These are phyloP conservation scores for Mallotus repandus DNA, from an alignment of 441 rosid species.

Conservation along the genomic window DNA sequence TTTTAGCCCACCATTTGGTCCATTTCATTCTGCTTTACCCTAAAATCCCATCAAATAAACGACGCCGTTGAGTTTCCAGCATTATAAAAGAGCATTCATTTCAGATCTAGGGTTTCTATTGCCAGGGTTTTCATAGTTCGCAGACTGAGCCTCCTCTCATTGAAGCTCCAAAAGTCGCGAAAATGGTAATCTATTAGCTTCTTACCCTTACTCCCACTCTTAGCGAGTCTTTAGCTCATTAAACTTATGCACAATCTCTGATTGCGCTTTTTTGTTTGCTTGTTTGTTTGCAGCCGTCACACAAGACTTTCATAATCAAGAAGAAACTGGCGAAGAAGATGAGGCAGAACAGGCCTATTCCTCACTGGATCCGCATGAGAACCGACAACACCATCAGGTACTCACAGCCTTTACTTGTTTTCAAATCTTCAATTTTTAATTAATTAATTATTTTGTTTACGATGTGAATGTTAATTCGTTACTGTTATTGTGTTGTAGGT, in stretches of 20 bases:
- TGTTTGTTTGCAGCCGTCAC: slow-evolving; percentile 56
- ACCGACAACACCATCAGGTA: slow-evolving; percentile 93
- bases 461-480: neutral
- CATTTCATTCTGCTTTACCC: neutral
- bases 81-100: neutral
- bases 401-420: neutral
- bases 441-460: too few relatives aligned
- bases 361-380: slow-evolving; percentile 86
- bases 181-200: slow-evolving; percentile 23
- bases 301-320: slow-evolving; percentile 79
- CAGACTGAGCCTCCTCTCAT: neutral
- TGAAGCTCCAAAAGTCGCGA: slow-evolving; percentile 2
- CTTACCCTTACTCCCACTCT: neutral
- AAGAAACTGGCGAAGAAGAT: slow-evolving; percentile 88
- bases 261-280: neutral
- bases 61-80: neutral
- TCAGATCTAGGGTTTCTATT: slow-evolving; percentile 23
- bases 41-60: neutral
- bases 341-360: slow-evolving; percentile 93
- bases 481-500: slow-evolving; percentile 33
- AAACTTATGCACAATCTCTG: neutral
- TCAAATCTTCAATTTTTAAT: neutral
- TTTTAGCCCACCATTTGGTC: slow-evolving; percentile 1
- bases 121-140: slow-evolving; percentile 3
- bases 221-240: too few relatives aligned